Conservation (phyloP, 192 early-diverging fungal genomes). For the Podila minutissima region DNA sequence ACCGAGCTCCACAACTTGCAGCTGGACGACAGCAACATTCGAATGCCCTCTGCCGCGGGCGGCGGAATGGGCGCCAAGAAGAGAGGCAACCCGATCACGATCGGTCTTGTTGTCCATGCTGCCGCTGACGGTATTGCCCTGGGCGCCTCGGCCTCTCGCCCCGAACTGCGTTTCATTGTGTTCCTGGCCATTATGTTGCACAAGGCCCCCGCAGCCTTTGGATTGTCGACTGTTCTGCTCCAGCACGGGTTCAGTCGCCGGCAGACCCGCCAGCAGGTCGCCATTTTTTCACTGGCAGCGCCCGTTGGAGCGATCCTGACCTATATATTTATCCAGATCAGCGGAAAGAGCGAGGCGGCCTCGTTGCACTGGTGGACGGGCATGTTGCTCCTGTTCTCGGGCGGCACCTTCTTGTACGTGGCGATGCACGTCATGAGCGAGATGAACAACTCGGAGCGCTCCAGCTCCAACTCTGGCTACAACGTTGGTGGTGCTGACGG, state of each 20-base stretch:
- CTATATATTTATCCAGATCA: constrained; percentile 51
- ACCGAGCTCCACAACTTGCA: constrained; percentile 39
- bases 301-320: constrained; percentile 83
- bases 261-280: constrained; percentile 77
- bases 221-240: constrained; percentile 87
- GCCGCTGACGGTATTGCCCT: constrained; percentile 96
- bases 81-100: constrained; percentile 66
- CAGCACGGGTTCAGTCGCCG: constrained; percentile 73
- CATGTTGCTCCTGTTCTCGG: constrained; percentile 88
- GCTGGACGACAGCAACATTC: constrained; percentile 40
- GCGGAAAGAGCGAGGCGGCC: constrained; percentile 46
- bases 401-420: constrained; percentile 91
- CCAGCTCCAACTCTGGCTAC: constrained; percentile 20
- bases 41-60: constrained; percentile 42
- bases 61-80: constrained; percentile 51
- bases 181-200: constrained; percentile 96
- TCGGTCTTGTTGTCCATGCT: constrained; percentile 97
- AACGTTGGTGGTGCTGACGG: constrained; percentile 30
- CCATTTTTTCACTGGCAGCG: constrained; percentile 85
- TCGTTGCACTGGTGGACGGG: constrained; percentile 80
- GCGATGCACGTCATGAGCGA: constrained; percentile 78
- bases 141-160: constrained; percentile 82
- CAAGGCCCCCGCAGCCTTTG: constrained; percentile 96
- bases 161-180: constrained; percentile 77
- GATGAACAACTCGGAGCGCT: constrained; percentile 49